phyloP scores from a whole-genome alignment of 768 basidiomycete genomes.

The Tubosaeta sp. region DNA sequence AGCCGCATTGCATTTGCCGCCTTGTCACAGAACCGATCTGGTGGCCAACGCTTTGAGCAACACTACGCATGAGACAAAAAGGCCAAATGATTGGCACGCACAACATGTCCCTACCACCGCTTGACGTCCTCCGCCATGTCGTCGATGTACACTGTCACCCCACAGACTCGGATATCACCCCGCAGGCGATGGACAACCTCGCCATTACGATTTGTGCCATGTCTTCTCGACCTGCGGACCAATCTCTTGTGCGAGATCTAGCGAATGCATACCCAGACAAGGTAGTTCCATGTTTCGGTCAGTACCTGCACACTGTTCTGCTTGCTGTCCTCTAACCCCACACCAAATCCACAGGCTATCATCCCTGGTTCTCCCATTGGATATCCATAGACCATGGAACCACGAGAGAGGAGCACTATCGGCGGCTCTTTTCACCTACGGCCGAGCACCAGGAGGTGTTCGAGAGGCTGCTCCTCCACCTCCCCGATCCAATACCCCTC shows the following conservation, averaged over 20 bases:
- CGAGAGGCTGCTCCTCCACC: slow-evolving; percentile 49
- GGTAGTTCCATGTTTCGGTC: slow-evolving; percentile 88
- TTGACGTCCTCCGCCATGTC: slow-evolving; percentile 57
- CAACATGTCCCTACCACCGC: slow-evolving; percentile 18
- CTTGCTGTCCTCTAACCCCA: slow-evolving; percentile 6
- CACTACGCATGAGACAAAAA: slow-evolving; percentile 10
- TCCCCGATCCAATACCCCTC: slow-evolving; percentile 73
- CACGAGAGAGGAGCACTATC: slow-evolving; percentile 74
- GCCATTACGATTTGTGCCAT: slow-evolving; percentile 78
- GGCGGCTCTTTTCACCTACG: slow-evolving; percentile 53
- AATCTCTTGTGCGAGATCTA: slow-evolving; percentile 63
- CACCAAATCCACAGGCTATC: slow-evolving; percentile 58
- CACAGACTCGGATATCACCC: slow-evolving; percentile 60
- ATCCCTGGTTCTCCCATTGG: slow-evolving; percentile 89
- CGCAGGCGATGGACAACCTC: slow-evolving; percentile 49
- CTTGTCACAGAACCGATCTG: neutral
- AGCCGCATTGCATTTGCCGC: slow-evolving; percentile 15
- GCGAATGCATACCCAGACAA: slow-evolving; percentile 57
- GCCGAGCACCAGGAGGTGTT: slow-evolving; percentile 41
- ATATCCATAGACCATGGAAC: slow-evolving; percentile 47
- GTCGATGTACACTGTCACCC: slow-evolving; percentile 93
- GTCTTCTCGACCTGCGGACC: slow-evolving; percentile 66
- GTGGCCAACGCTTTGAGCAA: neutral
- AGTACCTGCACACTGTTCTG: slow-evolving; percentile 26
- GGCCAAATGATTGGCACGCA: neutral